Base-by-base conservation (phyloP, 2,329 filamentous ascomycete species). In the Trichoderma aggressivum region DNA sequence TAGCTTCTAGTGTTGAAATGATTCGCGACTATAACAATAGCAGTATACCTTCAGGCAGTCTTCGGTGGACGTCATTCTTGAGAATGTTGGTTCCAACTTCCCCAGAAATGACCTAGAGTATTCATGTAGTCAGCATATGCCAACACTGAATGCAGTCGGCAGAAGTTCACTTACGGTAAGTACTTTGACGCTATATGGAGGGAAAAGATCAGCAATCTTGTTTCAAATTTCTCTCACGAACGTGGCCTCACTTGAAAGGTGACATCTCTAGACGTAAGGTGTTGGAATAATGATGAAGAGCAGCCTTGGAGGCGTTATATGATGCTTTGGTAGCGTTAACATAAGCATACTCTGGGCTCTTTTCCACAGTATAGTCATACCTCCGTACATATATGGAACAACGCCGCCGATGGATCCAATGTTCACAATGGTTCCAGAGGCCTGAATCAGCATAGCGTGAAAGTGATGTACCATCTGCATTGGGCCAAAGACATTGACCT, bases 401-500 rank as follows among this genome's bases (percentile, higher is more conserved):
- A 77, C 70, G 10, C 74, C 74, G 5, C 74, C 75, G 14, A 76
- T 65, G 60, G 74, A 75, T 7, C 76, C 75, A 58, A 78, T 75
- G 55, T 77, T 78, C 47, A 75, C 73, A 32, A 78, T 72, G 21
- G 72, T 73, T 16, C 76, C 77, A n/a, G 66, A 64, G 1, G 75
- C 73, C 11, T 66, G 71, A n/a, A 77, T 74, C 28, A 77, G 60
- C 32, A 75, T 72, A 16, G 62, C 61, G 11, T 71, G 69, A 39
- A 75, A 76, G 32, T 71, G 70, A 56, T 76, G 72, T 12, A 76
- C 74, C 60, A 75, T 73, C 24, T 72, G 67, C 75, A 78, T 73
- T 1, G 77, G 71, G 0, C 80, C 82, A 75, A 81, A 84, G 34
- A 84, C 74, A 72, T 86, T 86, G 55, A 83, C 77, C 8, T 85